These are phyloP conservation scores for Hermanozyma aechmeae DNA, from an alignment of 805 yeast genomes.

Conservation along the genomic window DNA sequence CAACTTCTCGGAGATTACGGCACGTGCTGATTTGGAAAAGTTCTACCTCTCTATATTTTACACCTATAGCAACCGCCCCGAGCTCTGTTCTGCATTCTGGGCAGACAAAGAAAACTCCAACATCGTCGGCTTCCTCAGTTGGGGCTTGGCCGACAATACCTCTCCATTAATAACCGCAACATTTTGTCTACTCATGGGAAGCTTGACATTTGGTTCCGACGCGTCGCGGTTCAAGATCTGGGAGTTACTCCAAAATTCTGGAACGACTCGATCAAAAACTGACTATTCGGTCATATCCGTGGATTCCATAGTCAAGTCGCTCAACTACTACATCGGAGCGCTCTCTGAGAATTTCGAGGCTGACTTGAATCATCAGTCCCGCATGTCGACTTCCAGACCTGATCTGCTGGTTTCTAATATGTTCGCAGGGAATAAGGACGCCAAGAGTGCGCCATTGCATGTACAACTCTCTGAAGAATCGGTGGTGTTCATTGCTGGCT, in stretches of 20 bases:
- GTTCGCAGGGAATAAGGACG: conserved; percentile 5
- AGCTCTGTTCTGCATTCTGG: conserved; percentile 59
- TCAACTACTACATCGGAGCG: conserved; percentile 45
- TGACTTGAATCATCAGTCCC: conserved; percentile 20
- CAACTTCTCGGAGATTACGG: conserved; percentile 53
- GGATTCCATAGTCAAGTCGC: conserved; percentile 43
- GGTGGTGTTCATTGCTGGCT: conserved; percentile 62
- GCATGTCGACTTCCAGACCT: conserved; percentile 23
- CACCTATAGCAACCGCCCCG: conserved; percentile 55
- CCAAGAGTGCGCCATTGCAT: conserved; percentile 9
- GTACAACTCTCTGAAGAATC: conserved; percentile 74
- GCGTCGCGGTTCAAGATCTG: conserved; percentile 36
- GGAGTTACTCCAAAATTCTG: conserved; percentile 24
- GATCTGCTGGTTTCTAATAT: conserved; percentile 15
- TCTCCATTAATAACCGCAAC: conserved; percentile 78
- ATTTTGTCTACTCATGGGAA: conserved; percentile 69
- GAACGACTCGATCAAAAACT: conserved; percentile 18
- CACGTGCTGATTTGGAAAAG: conserved; percentile 79
- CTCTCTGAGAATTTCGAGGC: conserved; percentile 28
- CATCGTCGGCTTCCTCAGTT: conserved; percentile 70
- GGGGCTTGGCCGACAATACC: conserved; percentile 75
- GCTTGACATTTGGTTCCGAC: conserved; percentile 54
- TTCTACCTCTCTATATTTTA: conserved; percentile 70
- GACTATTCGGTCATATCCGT: conserved; percentile 44
- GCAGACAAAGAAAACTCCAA: conserved; percentile 35